phyloP scores from a whole-genome alignment of 176 grass and related monocot species.

The Hordeum marinum region DNA sequence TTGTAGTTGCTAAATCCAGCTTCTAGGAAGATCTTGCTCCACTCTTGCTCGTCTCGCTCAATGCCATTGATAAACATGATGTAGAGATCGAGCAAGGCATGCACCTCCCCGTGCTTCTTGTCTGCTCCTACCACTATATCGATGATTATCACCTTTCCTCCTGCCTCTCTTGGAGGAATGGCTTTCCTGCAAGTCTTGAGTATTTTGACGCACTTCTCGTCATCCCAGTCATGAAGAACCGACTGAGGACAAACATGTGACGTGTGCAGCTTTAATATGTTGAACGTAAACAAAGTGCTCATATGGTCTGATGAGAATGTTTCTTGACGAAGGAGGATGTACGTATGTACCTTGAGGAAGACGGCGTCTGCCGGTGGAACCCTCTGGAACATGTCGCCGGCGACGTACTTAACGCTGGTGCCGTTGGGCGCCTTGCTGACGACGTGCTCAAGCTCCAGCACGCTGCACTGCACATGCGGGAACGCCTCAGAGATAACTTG shows the following conservation, averaged over 20 bases:
- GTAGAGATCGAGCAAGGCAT: conserved; percentile 14
- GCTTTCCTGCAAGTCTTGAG: conserved; percentile 35
- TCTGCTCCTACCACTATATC: conserved; percentile 26
- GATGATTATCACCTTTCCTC: conserved; percentile 50
- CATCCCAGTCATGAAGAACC: conserved; percentile 51
- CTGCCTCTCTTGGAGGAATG: background rate
- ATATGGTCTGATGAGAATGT: too few relatives aligned
- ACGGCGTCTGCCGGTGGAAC: conserved; percentile 40
- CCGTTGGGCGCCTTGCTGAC: background rate
- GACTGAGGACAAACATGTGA: conserved; percentile 12
- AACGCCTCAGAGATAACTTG: conserved; percentile 28
- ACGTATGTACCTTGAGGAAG: conserved; percentile 37
- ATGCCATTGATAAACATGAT: conserved; percentile 27
- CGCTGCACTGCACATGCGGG: conserved; percentile 32
- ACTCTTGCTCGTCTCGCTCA: conserved; percentile 40
- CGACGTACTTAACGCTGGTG: conserved; percentile 26
- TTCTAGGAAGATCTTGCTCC: conserved; percentile 31
- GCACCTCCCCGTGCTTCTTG: background rate
- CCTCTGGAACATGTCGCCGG: conserved; percentile 44
- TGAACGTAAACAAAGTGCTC: background rate
- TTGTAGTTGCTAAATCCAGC: conserved; percentile 42
- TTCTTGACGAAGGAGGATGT: background rate
- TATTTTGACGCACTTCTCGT: conserved; percentile 42
- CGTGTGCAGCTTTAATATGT: background rate
- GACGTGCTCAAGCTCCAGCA: conserved; percentile 47